Evolutionary conservation across 176 grass and related monocot species (phyloP), one percentile per base, ranked within the genome.

Genomic region (Tuctoria greenei): DNA sequence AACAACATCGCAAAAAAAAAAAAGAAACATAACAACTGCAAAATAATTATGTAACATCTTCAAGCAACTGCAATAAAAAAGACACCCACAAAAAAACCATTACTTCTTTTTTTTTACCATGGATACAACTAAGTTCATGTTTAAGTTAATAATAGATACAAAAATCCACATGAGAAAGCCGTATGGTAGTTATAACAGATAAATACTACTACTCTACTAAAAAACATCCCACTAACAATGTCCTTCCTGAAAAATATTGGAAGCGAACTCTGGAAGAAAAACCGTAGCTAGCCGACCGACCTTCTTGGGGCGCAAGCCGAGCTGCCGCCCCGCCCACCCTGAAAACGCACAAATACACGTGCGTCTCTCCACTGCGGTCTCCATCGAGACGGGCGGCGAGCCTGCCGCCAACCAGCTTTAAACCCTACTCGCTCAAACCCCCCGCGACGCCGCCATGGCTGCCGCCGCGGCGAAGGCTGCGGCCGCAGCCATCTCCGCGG

Each of bases 341-440:
- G 50, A n/a, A 52, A 10, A 71, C 13, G 7, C 42, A 88, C 70
- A 75, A 79, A 75, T 75, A 66, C 51, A 69, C 55, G 17, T 51
- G 26, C 74, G 45, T 73, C 35, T 58, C 75, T 21, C 50, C 23
- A 42, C 62, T 10, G 56, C 50, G 9, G 24, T 39, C 50, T 16
- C 49, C 25, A 67, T 67, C 80, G 74, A 68, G 9, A 66, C 31
- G 39, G 58, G 27, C 47, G 64, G 69, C 68, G 26, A 20, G 28
- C 50, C 69, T 80, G 59, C 68, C 39, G 25, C 77, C 23, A 74
- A 56, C 12, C 52, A 38, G 28, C 50, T 69, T 88, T 88, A 88
- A 88, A 88, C 86, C 86, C 86, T 88, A 88, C 81, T 51, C 36
- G 36, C 59, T 27, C 64, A 69, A 79, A 69, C 66, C 71, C 72